phyloP scores from a whole-genome alignment of 768 basidiomycete genomes.

The Nidularia sp. region DNA sequence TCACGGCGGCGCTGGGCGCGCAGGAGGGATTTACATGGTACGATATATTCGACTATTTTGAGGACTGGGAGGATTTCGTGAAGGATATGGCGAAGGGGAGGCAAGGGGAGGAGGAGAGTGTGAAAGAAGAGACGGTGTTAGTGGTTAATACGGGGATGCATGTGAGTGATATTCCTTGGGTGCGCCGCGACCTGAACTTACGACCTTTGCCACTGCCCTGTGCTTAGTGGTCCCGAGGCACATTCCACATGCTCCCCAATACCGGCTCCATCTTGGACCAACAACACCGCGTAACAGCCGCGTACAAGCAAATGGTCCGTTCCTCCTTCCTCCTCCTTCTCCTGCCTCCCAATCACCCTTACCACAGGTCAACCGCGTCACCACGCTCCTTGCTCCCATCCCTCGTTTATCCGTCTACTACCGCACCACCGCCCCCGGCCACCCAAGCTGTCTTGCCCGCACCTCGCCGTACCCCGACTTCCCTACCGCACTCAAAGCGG shows the following conservation, averaged over 20 bases:
- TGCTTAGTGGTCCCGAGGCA: conserved; percentile 10
- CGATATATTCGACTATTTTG: conserved; percentile 6
- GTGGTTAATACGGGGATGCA: conserved; percentile 10
- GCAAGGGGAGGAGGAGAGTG: conserved; percentile 7
- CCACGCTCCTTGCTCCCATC: background rate
- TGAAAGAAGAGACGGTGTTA: conserved; percentile 9
- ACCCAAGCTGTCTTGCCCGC: conserved; percentile 1
- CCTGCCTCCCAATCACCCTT: background rate
- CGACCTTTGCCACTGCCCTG: background rate
- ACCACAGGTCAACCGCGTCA: conserved; percentile 1
- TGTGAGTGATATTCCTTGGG: conserved; percentile 1
- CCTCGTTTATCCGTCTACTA: conserved; percentile 1
- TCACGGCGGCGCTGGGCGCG: conserved; percentile 7
- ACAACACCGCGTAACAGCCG: conserved; percentile 2
- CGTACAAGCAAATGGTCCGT: conserved; percentile 10
- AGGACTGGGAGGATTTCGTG: conserved; percentile 12
- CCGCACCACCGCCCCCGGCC: background rate
- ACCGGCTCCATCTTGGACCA: conserved; percentile 1
- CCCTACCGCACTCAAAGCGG: background rate
- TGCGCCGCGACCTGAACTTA: too few relatives aligned
- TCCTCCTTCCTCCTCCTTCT: too few relatives aligned
- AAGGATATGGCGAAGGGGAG: conserved; percentile 1
- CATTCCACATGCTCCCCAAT: conserved; percentile 11
- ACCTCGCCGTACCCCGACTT: conserved; percentile 2
- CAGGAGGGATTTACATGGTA: conserved; percentile 5